These are phyloP conservation scores for Trichaptum fuscoviolaceum DNA, from an alignment of 768 basidiomycete species.

Conservation along the genomic window DNA sequence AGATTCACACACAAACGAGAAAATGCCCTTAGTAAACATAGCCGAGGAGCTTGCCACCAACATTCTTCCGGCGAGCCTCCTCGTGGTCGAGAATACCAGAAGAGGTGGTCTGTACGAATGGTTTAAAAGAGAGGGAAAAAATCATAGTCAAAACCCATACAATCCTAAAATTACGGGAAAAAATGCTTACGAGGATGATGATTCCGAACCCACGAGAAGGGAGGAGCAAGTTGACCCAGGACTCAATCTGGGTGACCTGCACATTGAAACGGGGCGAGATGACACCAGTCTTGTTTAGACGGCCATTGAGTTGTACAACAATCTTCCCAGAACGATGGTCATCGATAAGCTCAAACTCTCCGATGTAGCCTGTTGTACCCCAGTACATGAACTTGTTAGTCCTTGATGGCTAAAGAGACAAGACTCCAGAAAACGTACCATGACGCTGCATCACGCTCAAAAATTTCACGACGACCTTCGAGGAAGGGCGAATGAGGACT, in stretches of 20 bases:
- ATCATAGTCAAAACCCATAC: slow-evolving; percentile 5
- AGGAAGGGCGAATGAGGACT: slow-evolving; percentile 94
- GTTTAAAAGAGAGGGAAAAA: neutral
- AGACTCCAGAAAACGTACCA: slow-evolving; percentile 49
- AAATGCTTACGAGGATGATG: slow-evolving; percentile 77
- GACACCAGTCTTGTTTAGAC: slow-evolving; percentile 99
- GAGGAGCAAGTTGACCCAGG: slow-evolving; percentile 94
- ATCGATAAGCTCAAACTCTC: slow-evolving; percentile 97
- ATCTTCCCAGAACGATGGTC: slow-evolving; percentile 99
- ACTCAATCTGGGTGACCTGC: slow-evolving; percentile 86
- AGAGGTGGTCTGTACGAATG: slow-evolving; percentile 74
- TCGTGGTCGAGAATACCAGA: slow-evolving; percentile 99
- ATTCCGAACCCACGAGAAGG: slow-evolving; percentile 96
- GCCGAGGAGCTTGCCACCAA: slow-evolving; percentile 91
- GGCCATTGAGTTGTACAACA: slow-evolving; percentile 96
- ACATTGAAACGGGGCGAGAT: slow-evolving; percentile 99
- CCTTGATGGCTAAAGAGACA: slow-evolving; percentile 19
- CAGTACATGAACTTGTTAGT: slow-evolving; percentile 13
- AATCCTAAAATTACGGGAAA: neutral
- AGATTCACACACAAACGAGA: neutral
- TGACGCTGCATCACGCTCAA: slow-evolving; percentile 92
- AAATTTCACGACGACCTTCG: slow-evolving; percentile 98
- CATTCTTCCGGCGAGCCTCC: slow-evolving; percentile 97
- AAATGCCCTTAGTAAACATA: slow-evolving; percentile 63
- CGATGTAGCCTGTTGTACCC: slow-evolving; percentile 75